These are phyloP conservation scores for Auriscalpium vulgare DNA, from an alignment of 768 basidiomycete species.

Conservation along the genomic window DNA sequence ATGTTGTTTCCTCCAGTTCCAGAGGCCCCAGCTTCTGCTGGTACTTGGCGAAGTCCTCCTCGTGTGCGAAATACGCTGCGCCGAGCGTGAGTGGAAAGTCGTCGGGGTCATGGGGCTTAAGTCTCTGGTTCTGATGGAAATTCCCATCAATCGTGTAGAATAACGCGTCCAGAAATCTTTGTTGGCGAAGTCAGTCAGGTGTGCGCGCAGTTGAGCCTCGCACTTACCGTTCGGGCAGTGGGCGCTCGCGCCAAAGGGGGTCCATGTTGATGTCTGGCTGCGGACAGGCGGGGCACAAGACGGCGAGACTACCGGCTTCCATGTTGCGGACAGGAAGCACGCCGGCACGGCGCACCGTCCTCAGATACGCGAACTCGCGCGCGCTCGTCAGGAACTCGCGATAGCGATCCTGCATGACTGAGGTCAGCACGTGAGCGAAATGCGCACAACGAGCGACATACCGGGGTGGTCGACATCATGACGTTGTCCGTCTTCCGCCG, in stretches of 20 bases:
- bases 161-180: not conserved
- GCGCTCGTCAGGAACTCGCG: not conserved
- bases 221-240: not conserved
- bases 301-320: not conserved
- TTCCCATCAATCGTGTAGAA: not conserved
- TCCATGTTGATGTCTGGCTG: not conserved
- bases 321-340: not conserved
- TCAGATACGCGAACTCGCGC: not conserved
- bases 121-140: not conserved
- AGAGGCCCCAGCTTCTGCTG: not conserved
- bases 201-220: no score
- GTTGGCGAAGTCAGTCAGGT: not conserved
- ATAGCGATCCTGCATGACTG: not conserved
- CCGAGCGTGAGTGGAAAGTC: not conserved
- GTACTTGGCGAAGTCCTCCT: not conserved
- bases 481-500: not conserved
- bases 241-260: not conserved
- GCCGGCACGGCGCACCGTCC: not conserved
- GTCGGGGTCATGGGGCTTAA: not conserved
- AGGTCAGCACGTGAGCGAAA: not conserved
- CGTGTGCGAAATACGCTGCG: not conserved
- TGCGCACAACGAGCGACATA: not conserved
- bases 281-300: not conserved
- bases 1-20: constrained; percentile 2
- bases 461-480: not conserved